Evolutionary conservation across 163 green algal genomes (phyloP).

Genomic region (Scenedesmus sp.): DNA sequence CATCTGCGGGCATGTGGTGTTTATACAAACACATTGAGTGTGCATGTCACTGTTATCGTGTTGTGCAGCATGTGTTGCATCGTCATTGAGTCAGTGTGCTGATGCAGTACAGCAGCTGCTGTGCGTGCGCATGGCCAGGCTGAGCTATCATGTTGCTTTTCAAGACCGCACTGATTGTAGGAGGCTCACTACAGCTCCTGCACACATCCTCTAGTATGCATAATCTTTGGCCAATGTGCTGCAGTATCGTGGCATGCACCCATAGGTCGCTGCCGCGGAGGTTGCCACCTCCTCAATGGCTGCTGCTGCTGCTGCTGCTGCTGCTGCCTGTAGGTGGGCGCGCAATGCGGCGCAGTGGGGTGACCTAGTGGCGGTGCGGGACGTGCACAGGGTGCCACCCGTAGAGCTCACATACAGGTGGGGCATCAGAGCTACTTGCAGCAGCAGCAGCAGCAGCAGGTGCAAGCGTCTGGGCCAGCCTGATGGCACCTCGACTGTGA

Average conservation of each 20-base stretch:
- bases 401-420: constrained; percentile 33
- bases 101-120: not conserved
- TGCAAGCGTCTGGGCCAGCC: not conserved
- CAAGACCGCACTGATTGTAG: not conserved
- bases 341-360: constrained; percentile 15
- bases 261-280: no score
- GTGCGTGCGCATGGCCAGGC: no score
- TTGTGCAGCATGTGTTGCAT: no score
- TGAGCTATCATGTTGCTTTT: not conserved
- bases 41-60: not conserved
- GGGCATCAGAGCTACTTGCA: not conserved
- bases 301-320: not conserved
- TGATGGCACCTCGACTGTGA: no score
- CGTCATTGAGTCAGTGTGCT: not conserved
- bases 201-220: not conserved
- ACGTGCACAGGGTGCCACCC: constrained; percentile 20
- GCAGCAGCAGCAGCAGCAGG: not conserved
- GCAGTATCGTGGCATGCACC: not conserved
- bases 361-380: not conserved
- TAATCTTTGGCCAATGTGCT: not conserved
- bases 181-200: not conserved
- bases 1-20: not conserved
- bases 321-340: constrained; percentile 34
- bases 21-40: not conserved
- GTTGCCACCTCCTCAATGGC: not conserved